Evolutionary conservation across 164 flowering plant genomes (phyloP), one percentile per base, ranked within the genome.

Genomic region (Sextonia rubra): DNA sequence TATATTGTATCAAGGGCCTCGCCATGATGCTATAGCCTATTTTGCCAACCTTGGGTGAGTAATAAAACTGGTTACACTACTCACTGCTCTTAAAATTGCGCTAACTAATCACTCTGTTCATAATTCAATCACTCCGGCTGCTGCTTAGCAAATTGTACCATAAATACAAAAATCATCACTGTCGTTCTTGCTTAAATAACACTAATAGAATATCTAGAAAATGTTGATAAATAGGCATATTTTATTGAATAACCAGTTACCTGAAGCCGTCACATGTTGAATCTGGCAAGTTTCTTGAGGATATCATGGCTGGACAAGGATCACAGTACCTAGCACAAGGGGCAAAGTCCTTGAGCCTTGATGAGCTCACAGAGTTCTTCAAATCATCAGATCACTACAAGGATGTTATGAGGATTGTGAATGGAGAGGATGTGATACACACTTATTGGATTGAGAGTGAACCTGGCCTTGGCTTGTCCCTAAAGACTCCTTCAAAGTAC

Each of bases 391-490:
- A 76, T 55, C 79, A 79, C 79, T 74, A 79, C 79, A 70, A 47
- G 61, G 82, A 79, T 71, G 73, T 79, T n/a, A 76, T 76, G 77
- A 79, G 82, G 72, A 76, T 79, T 4, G 74, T 79, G 20, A 9
- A 44, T 12, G 71, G 72, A 55, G 74, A 76, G 52, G 74, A 76
- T 27, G 52, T 37, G 24, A 70, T 23, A 26, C 79, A 73, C 44
- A 73, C 72, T 12, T 76, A 76, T n/a, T 76, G 82, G 82, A 69
- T 79, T 55, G 77, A 79, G 70, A 70, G 82, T 47, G 82, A 79
- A n/a, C 77, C 79, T 12, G 82, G 82, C 30, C 72, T 79, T 29
- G 66, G 77, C n/a, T 73, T 76, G 74, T 76, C 79, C 22, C 70
- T 76, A 17, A 76, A 70, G 47, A 76, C 74, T 3, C 77, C 76